phyloP scores from a whole-genome alignment of 139 green algal species.

The Micromonas commoda region DNA sequence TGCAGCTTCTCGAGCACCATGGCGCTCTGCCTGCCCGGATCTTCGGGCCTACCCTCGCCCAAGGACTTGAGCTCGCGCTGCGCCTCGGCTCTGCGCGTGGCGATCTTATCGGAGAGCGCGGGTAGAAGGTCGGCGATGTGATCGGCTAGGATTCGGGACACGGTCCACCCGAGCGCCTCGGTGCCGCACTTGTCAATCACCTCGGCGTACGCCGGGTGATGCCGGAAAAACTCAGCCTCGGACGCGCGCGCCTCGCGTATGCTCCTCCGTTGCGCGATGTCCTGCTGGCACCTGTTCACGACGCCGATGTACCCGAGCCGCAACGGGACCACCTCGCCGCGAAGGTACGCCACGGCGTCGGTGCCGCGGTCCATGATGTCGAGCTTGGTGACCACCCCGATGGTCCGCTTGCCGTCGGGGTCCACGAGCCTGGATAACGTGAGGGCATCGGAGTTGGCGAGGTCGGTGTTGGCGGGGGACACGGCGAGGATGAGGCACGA shows the following conservation, averaged over 20 bases:
- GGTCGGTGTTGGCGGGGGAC: slow-evolving; percentile 89
- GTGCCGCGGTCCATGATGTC: slow-evolving; percentile 99
- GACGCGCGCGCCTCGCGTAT: neutral
- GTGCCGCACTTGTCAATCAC: slow-evolving; percentile 1
- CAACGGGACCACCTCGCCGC: slow-evolving; percentile 81
- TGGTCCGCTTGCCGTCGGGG: slow-evolving; percentile 47
- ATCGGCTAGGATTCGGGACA: neutral
- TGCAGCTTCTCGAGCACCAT: slow-evolving; percentile 8
- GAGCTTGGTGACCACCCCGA: slow-evolving; percentile 53
- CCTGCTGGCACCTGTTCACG: slow-evolving; percentile 48
- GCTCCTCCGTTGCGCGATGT: slow-evolving; percentile 13
- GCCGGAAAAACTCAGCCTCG: slow-evolving; percentile 10
- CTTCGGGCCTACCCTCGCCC: neutral
- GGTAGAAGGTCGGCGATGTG: slow-evolving; percentile 6
- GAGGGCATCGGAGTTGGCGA: slow-evolving; percentile 90
- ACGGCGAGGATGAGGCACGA: slow-evolving; percentile 91
- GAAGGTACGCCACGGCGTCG: slow-evolving; percentile 68
- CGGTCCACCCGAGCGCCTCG: slow-evolving; percentile 8
- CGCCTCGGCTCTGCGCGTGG: neutral
- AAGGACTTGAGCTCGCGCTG: neutral
- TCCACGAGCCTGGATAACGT: slow-evolving; percentile 82
- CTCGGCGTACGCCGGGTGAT: slow-evolving; percentile 9
- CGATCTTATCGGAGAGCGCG: neutral
- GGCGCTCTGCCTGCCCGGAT: neutral
- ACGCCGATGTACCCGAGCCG: slow-evolving; percentile 81